These are phyloP conservation scores for Ophiorrhiza pumila DNA, from an alignment of 257 asterid genomes.

Conservation along the genomic window DNA sequence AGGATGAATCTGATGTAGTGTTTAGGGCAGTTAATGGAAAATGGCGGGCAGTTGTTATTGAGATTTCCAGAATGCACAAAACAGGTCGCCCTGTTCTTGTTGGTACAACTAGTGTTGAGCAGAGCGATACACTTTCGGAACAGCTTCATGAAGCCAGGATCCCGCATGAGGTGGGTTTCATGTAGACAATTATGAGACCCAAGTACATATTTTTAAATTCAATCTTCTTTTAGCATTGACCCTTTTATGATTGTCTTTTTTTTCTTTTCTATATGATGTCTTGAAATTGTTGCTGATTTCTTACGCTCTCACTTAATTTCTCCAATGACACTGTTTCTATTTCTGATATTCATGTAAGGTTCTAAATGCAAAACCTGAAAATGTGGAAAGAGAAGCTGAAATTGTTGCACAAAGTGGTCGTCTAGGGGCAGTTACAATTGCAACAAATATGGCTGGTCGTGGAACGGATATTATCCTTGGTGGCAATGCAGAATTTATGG, in stretches of 20 bases:
- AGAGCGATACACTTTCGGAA: constrained; percentile 86
- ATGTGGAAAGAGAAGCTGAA: constrained; percentile 99
- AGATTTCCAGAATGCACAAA: constrained; percentile 94
- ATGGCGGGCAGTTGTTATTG: constrained; percentile 96
- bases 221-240: not conserved
- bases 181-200: constrained; percentile 3
- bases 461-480: constrained; percentile 99
- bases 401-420: constrained; percentile 99
- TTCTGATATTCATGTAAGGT: constrained; percentile 43
- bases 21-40: constrained; percentile 86
- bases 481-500: constrained; percentile 99
- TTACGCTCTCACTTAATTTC: constrained; percentile 1
- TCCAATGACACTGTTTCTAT: not conserved
- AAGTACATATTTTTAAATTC: constrained; percentile 3
- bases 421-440: constrained; percentile 95
- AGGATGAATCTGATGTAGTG: constrained; percentile 99
- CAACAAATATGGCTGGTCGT: constrained; percentile 99
- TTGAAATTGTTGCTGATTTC: constrained; percentile 6
- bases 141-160: constrained; percentile 85
- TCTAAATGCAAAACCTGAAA: constrained; percentile 98
- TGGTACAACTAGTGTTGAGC: constrained; percentile 99
- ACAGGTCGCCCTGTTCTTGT: constrained; percentile 97
- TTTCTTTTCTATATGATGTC: not conserved
- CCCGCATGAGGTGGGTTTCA: constrained; percentile 75
- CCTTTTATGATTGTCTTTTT: not conserved